Evolutionary conservation across 2,329 filamentous ascomycete species (phyloP).

Genomic region (Teratosphaeria viscida): DNA sequence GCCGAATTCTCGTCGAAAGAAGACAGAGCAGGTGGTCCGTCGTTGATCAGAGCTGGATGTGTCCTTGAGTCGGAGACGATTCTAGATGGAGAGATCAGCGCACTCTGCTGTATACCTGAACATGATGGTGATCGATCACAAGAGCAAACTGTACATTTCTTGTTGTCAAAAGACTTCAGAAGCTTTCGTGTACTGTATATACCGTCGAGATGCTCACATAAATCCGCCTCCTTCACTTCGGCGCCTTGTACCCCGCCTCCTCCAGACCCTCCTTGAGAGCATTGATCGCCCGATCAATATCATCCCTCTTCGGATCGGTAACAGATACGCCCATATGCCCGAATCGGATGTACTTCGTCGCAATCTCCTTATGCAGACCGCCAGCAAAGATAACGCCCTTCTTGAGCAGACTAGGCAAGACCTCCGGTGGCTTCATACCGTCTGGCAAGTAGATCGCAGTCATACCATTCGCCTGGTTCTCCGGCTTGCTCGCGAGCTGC

Average conservation of each 20-base stretch:
- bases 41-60: too few relatives aligned
- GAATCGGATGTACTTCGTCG: slow-evolving; percentile 84
- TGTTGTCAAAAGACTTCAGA: background rate
- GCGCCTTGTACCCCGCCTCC: slow-evolving; percentile 57
- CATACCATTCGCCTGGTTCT: slow-evolving; percentile 95
- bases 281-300: slow-evolving; percentile 75
- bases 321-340: slow-evolving; percentile 97
- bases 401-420: slow-evolving; percentile 69
- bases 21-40: too few relatives aligned
- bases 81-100: too few relatives aligned
- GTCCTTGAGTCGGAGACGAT: too few relatives aligned
- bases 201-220: background rate
- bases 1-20: too few relatives aligned
- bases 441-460: slow-evolving; percentile 94
- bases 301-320: slow-evolving; percentile 65
- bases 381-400: slow-evolving; percentile 91
- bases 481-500: slow-evolving; percentile 73
- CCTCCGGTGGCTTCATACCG: slow-evolving; percentile 64
- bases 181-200: background rate
- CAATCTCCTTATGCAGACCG: slow-evolving; percentile 92
- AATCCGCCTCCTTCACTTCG: background rate
- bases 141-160: too few relatives aligned
- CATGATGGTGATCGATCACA: too few relatives aligned
- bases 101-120: too few relatives aligned
- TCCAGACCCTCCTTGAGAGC: slow-evolving; percentile 63